Percentiles rank a stretch among this genome's conserved stretches.
phyloP scores from a whole-genome alignment of 768 basidiomycete genomes.

The Mycena belliarum region DNA sequence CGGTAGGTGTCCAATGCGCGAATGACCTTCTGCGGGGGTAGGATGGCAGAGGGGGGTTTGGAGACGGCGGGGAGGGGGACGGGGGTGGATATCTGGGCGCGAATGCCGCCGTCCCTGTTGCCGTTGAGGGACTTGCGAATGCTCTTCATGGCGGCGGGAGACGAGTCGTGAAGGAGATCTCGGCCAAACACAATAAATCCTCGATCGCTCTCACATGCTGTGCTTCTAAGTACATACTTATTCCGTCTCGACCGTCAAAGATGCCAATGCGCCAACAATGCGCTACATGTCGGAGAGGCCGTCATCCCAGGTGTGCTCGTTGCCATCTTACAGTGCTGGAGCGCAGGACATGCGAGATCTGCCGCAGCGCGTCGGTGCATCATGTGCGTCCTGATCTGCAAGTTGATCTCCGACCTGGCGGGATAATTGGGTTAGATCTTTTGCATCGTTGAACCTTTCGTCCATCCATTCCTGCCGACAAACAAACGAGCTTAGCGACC shows the following conservation, averaged over 20 bases:
- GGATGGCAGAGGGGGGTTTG: slow-evolving; percentile 67
- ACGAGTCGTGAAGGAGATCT: slow-evolving; percentile 16
- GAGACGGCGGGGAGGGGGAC: slow-evolving; percentile 66
- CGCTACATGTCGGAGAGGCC: not conserved
- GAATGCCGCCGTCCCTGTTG: slow-evolving; percentile 45
- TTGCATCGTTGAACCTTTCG: too few species aligned
- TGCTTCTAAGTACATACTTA: not conserved
- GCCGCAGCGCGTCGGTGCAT: not conserved
- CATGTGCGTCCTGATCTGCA: not conserved
- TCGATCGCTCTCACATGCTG: too few species aligned
- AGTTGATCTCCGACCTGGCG: too few species aligned
- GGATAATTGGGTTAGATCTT: too few species aligned
- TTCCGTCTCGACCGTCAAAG: not conserved
- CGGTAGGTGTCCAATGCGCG: slow-evolving; percentile 71
- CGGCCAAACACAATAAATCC: not conserved
- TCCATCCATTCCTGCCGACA: too few species aligned
- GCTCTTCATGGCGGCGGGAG: slow-evolving; percentile 63
- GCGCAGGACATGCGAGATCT: too few species aligned
- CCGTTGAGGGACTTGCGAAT: slow-evolving; percentile 80
- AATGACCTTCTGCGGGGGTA: slow-evolving; percentile 94
- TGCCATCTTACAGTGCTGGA: too few species aligned
- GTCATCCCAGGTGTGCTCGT: not conserved
- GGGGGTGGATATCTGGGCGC: slow-evolving; percentile 72
- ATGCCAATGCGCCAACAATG: too few species aligned
- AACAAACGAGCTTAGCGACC: too few species aligned